Evolutionary conservation across 768 basidiomycete species (phyloP), one percentile per base, ranked within the genome.

Genomic region (Lentinula guzmanii): DNA sequence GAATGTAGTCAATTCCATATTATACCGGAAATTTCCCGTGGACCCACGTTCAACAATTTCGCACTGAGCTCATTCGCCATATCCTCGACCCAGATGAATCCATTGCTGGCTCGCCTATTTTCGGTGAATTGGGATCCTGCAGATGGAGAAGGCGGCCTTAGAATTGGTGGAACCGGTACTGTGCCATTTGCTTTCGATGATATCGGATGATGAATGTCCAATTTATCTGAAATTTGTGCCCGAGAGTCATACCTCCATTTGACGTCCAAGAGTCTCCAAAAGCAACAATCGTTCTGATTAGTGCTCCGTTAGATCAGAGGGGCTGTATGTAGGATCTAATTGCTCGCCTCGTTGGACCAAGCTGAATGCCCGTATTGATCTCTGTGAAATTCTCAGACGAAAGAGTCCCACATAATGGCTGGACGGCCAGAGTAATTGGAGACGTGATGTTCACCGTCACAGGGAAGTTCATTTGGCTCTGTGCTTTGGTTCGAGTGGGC

Each of bases 221-320:
- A 4, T 28, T n/a, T 18, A 7, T 21, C 8, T 13, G 7, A n/a
- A 13, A n/a, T 39, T 11, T 24, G n/a, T n/a, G 35, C 9, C 1
- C 10, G n/a, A 8, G 41, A 15, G 45, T 37, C 61, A 3, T 15
- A 70, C 70, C 60, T 51, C 71, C 71, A 15, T 70, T 71, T 1
- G 71, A 71, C 9, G 71, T 72, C 71, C 71, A 72, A 5, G 70
- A 72, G 54, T 72, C 70, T 0, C 71, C 71, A 62, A 72, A 71
- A 1, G 71, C 69, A 21, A 72, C 71, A 7, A 72, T 57, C 1
- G 71, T 71, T 52, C 70, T 70, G 15, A 37, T 5, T 10, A 35
- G 21, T 1, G 11, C 16, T 3, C 1, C 28, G n/a, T 7, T 24
- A 41, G 31, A 41, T 54, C 18, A 18, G n/a, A 50, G 28, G 1